Evolutionary conservation across 2,329 filamentous ascomycete genomes (phyloP), one percentile per base, ranked within the genome.

Genomic region (Hypocrella siamensis): DNA sequence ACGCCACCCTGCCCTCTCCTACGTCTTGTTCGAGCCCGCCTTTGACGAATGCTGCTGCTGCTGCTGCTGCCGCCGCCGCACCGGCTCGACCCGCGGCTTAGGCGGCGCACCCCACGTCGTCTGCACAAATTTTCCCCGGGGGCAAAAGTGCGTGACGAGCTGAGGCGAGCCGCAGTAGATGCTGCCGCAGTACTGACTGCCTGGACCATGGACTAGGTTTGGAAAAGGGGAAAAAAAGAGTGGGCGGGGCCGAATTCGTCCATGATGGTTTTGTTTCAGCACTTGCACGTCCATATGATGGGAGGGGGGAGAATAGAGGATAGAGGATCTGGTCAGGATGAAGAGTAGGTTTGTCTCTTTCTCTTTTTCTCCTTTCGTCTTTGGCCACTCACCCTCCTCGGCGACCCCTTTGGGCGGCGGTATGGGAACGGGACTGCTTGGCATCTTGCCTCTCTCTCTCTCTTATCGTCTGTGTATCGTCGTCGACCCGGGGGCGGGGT

Each of bases 81-180:
- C 21, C 21, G 21, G 7, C 7, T 22, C 21, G 21, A 7, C 21
- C 14, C n/a, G 10, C 7, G 33, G 33, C 17, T 36, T 35, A 11
- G 36, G 34, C 19, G 36, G 36, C 28, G 16, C 36, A 18, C 36
- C 36, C 36, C 36, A 38, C 9, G 31, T 35, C 19, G 31, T 35
- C 19, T 31, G 26, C n/a, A 38, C 22, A 21, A 36, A 22, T 19
- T 38, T 10, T 4, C 36, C 36, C 5, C 28, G n/a, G 10, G 33
- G 9, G 2, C 31, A 31, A 5, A 33, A 12, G 5, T 4, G 18
- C 6, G 28, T 31, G 34, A 38, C 14, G 8, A 29, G 36, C 24
- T 38, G 33, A 10, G 36, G 36, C 2, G 36, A 38, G 17, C 36
- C 36, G 34, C 31, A 35, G n/a, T 33, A 38, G 14, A 36, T 30